Base-by-base conservation (phyloP, 768 basidiomycete species). In the Hydnum rufescens region DNA sequence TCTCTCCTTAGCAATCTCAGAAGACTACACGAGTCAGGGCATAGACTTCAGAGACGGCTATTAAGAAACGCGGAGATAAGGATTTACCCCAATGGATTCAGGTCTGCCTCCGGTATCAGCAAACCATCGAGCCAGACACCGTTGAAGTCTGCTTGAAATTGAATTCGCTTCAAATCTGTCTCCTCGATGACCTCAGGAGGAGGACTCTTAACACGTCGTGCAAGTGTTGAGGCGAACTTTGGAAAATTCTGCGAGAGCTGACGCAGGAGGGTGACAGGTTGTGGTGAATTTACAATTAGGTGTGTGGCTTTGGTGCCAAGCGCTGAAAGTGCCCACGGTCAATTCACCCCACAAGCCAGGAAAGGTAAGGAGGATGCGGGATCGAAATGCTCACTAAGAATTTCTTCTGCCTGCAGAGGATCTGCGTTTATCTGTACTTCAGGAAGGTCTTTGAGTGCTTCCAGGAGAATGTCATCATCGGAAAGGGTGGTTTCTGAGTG, bases 191-290 rank as follows among this genome's bases (percentile, higher is more conserved):
- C 58, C 8, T 64, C 67, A 5, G 65, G 61, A 53, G 75, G 8
- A 13, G 44, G 73, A 2, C 75, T 66, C 1, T 66, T 59, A 42
- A 89, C 75, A 53, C 80, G 77, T 2, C 87, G 76, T 0, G 82
- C 74, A 29, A 95, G 69, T 2, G 78, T 68, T 0, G 77, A 71
- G 1, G 80, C 79, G 60, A 92, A 93, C 61, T 76, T 81, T 0
- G 93, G 92, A 66, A 96, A 93, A 64, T 92, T 80, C 60, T 90
- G 84, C 0, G 84, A 72, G 22, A 97, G 73, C 13, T 75, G 71
- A 44, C 70, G 73, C 32, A 95, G 71, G 0, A 74, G 72, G 6
- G 63, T 57, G 22, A 86, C 68, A 2, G 74, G 74, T 8, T 70
- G 60, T 48, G 68, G 52, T 19, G 86, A 78, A 28, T 76, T 66